These are phyloP conservation scores for Eucalyptus dawsonii DNA, from an alignment of 345 rosid genomes.

Conservation along the genomic window DNA sequence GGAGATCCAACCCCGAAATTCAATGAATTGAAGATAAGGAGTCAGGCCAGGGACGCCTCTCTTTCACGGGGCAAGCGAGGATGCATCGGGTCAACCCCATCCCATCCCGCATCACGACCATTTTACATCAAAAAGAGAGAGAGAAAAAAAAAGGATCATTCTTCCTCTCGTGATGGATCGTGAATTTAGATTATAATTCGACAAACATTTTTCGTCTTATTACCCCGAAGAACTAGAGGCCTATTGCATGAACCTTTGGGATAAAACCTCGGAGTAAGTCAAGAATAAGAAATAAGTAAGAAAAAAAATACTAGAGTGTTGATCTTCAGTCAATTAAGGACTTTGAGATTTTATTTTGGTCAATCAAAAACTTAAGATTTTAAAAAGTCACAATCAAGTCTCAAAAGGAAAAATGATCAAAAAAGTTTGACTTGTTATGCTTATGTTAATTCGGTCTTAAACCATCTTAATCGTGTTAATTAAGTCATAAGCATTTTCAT, in stretches of 20 bases:
- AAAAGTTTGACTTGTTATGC: too few species aligned
- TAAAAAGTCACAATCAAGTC: not conserved
- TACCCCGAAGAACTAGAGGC: not conserved
- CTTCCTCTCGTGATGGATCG: not conserved
- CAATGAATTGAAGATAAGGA: not conserved
- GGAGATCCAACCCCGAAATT: not conserved
- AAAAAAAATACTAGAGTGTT: not conserved
- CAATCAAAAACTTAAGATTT: not conserved
- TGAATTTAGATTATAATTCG: not conserved
- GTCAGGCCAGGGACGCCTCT: not conserved
- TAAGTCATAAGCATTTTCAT: too few species aligned
- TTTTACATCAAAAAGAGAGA: not conserved
- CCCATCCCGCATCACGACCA: not conserved
- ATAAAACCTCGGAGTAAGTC: not conserved
- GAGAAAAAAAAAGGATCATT: too few species aligned
- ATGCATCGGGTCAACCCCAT: not conserved
- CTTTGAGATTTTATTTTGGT: not conserved
- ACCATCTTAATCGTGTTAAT: too few species aligned
- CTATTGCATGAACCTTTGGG: not conserved
- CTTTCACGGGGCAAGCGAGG: not conserved
- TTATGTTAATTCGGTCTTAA: accelerated
- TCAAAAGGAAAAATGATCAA: not conserved
- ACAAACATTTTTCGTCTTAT: not conserved
- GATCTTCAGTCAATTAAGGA: not conserved
- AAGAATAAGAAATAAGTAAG: not conserved